phyloP scores from a whole-genome alignment of 345 rosid genomes.

The Trapa bicornis region DNA sequence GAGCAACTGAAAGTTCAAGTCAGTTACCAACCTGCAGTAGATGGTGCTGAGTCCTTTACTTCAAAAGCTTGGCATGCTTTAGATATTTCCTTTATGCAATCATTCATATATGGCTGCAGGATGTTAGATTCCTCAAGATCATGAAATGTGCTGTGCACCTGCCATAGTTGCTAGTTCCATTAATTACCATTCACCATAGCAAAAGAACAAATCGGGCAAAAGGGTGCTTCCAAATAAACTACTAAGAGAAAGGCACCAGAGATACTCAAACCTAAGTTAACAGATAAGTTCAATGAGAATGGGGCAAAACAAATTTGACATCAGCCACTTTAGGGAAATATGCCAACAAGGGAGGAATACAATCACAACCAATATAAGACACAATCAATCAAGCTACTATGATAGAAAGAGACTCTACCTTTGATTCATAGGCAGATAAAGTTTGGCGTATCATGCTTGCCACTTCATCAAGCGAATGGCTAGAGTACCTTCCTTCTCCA shows the following conservation, averaged over 20 bases:
- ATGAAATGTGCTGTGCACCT: constrained; percentile 70
- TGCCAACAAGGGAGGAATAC: not conserved
- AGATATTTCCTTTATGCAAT: constrained; percentile 70
- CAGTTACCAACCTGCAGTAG: constrained; percentile 47
- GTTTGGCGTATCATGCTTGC: constrained; percentile 75
- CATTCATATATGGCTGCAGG: constrained; percentile 67
- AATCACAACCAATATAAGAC: not conserved
- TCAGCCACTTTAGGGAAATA: not conserved
- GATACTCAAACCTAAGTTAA: not conserved
- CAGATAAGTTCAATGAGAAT: not conserved
- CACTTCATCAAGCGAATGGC: constrained; percentile 95
- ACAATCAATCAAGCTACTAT: not conserved
- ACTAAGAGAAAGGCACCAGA: no score
- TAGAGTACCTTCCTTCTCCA: constrained; percentile 69
- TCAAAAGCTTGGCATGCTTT: constrained; percentile 88
- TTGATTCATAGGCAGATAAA: constrained; percentile 69
- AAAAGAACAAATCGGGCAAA: not conserved
- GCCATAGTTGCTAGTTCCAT: constrained; percentile 15
- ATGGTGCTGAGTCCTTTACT: constrained; percentile 83
- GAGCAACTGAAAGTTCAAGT: not conserved
- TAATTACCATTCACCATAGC: not conserved
- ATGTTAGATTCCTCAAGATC: constrained; percentile 78
- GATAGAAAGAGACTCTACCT: constrained; percentile 29
- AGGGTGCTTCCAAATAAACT: no score
- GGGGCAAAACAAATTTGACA: not conserved